Conservation (phyloP, 441 rosid genomes). For the Pelargonium australe region DNA sequence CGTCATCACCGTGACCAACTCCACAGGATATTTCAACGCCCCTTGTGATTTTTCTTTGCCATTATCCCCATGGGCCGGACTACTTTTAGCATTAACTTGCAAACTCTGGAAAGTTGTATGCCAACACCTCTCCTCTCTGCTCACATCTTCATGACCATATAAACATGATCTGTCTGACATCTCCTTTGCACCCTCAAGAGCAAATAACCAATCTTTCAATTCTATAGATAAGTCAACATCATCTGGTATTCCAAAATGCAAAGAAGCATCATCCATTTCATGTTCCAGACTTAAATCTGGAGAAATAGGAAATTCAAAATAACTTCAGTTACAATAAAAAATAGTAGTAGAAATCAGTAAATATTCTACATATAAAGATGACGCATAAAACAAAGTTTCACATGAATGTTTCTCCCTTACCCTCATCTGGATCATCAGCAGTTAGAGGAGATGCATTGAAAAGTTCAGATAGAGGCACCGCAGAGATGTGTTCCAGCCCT, state of each 20-base stretch:
- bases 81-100: conserved; percentile 55
- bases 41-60: conserved; percentile 36
- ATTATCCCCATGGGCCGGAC: conserved; percentile 29
- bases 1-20: conserved; percentile 60
- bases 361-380: neutral
- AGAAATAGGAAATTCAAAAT: conserved; percentile 22
- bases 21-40: conserved; percentile 51
- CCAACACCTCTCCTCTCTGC: conserved; percentile 88
- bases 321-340: conserved; percentile 15
- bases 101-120: conserved; percentile 71
- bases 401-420: conserved; percentile 30
- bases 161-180: conserved; percentile 50
- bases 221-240: conserved; percentile 73
- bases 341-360: neutral
- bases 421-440: conserved; percentile 45
- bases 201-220: conserved; percentile 91
- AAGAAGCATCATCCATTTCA: conserved; percentile 38
- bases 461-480: conserved; percentile 79
- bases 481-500: conserved; percentile 71
- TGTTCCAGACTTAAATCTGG: conserved; percentile 43
- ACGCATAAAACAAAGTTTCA: neutral
- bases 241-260: conserved; percentile 67
- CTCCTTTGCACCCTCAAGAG: conserved; percentile 81
- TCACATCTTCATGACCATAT: conserved; percentile 32
- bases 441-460: conserved; percentile 52